Conservation (phyloP, 176 grass and related monocot genomes). For the Bromus sterilis region DNA sequence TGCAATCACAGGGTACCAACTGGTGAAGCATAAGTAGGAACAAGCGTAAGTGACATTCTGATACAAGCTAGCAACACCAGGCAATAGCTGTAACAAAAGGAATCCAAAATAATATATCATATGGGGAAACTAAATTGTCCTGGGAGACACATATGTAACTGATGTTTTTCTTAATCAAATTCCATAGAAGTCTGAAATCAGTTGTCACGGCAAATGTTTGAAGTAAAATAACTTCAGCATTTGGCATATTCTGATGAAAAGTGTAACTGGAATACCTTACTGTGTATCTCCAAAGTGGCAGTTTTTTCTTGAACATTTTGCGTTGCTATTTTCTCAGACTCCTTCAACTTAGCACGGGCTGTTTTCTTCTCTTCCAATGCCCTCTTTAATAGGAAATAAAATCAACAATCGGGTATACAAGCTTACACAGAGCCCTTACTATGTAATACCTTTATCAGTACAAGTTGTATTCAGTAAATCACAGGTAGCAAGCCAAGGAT, state of each 20-base stretch:
- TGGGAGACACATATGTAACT: not conserved
- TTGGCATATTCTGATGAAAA: not conserved
- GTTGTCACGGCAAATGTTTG: not conserved
- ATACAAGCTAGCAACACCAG: not conserved
- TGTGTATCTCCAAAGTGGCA: slow-evolving; percentile 46
- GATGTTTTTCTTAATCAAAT: not conserved
- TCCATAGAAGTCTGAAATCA: not conserved
- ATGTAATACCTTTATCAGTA: no score
- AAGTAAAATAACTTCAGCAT: not conserved
- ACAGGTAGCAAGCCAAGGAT: not conserved
- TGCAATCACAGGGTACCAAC: not conserved
- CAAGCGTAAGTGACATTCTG: not conserved
- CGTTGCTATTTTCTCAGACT: slow-evolving; percentile 44
- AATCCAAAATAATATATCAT: not conserved
- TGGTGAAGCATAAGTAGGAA: not conserved
- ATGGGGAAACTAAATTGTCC: not conserved
- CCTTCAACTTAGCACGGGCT: slow-evolving; percentile 33
- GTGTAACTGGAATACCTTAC: slow-evolving; percentile 45
- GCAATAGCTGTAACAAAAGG: not conserved
- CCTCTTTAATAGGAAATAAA: no score
- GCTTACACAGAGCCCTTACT: no score
- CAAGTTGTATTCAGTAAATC: no score
- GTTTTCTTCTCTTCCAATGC: no score
- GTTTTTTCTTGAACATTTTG: slow-evolving; percentile 67
- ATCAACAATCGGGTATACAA: no score